Percentiles rank a stretch among this genome's conserved stretches.
Evolutionary conservation across 1,284 basidiomycete species (phyloP).

Genomic region (Leccinum pachyderme): DNA sequence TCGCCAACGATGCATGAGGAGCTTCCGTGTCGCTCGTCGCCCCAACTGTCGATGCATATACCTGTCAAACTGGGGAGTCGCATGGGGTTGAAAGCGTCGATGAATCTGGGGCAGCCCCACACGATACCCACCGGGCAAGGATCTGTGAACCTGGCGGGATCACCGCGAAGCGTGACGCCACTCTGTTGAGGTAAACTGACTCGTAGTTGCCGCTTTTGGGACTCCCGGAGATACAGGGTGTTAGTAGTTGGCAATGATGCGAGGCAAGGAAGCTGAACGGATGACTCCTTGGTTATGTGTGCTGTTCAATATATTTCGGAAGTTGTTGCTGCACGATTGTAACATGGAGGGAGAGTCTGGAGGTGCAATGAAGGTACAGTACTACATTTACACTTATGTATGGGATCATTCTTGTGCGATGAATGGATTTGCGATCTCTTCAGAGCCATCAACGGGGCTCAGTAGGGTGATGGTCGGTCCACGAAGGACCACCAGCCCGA

Average conservation of each 20-base stretch:
- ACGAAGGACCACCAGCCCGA: conserved; percentile 86
- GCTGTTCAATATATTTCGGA: not conserved
- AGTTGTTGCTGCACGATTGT: not conserved
- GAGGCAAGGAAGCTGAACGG: not conserved
- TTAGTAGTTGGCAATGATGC: not conserved
- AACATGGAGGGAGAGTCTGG: not conserved
- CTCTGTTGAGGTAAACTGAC: conserved; percentile 21
- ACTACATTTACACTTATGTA: not conserved
- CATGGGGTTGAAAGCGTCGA: conserved; percentile 31
- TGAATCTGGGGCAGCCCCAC: conserved; percentile 15
- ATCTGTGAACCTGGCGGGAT: conserved; percentile 19
- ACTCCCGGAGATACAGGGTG: not conserved
- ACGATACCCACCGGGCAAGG: conserved; percentile 11
- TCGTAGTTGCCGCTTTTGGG: not conserved
- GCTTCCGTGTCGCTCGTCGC: conserved; percentile 14
- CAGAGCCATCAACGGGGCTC: conserved; percentile 90
- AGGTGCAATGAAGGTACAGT: not conserved
- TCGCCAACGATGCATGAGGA: conserved; percentile 22
- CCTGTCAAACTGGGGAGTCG: conserved; percentile 23
- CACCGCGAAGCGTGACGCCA: conserved; percentile 24
- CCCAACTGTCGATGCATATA: conserved; percentile 15
- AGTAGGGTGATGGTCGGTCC: conserved; percentile 92
- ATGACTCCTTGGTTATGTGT: conserved; percentile 2
- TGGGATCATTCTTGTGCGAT: conserved; percentile 43
- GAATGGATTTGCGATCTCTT: conserved; percentile 88